Conservation (phyloP, 2,329 filamentous ascomycete species). For the Nemania abortiva region DNA sequence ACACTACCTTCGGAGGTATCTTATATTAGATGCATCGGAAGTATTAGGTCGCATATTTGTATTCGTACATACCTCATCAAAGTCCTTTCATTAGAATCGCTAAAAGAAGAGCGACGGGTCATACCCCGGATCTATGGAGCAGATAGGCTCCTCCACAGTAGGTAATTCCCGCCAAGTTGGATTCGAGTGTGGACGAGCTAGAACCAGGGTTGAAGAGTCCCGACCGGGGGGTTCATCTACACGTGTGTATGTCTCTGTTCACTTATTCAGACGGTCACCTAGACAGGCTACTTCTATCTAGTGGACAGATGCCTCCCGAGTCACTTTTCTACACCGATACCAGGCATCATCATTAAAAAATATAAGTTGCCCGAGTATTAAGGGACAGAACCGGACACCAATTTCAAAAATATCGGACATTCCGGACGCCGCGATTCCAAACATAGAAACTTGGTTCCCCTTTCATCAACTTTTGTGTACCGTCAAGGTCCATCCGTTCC, state of each 20-base stretch:
- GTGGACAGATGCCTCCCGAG: too few relatives aligned
- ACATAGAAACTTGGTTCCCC: neutral
- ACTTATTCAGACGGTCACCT: constrained; percentile 25
- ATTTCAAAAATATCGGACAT: neutral
- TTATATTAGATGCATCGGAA: neutral
- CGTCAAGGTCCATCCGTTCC: neutral
- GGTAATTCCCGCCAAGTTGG: neutral
- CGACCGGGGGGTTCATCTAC: constrained; percentile 7
- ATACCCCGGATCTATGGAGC: neutral
- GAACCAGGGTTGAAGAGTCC: constrained; percentile 17
- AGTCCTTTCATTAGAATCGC: neutral
- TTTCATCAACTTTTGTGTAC: constrained; percentile 6
- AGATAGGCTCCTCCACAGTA: neutral
- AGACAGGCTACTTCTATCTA: neutral
- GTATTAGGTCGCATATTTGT: neutral
- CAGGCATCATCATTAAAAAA: too few relatives aligned
- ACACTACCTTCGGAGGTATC: neutral
- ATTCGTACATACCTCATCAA: neutral
- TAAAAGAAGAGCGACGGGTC: too few relatives aligned
- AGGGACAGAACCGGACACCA: neutral
- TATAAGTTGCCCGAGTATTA: neutral
- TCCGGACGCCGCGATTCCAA: neutral
- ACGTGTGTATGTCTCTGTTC: neutral
- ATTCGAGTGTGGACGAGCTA: constrained; percentile 9
- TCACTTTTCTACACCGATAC: too few relatives aligned